Base-by-base conservation (phyloP, 345 rosid species). In the Sisymbrium irio region DNA sequence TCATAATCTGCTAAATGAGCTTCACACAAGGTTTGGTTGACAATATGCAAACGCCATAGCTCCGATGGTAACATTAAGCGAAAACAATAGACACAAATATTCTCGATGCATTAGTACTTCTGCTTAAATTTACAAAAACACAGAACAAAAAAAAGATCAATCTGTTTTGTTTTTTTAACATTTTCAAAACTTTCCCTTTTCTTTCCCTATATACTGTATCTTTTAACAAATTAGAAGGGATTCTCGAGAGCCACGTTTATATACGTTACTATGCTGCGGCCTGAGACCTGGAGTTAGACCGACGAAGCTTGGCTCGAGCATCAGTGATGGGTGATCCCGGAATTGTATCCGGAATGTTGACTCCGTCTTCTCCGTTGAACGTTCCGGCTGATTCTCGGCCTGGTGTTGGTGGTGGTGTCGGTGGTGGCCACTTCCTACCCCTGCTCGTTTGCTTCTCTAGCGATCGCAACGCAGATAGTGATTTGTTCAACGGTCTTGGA, bases 251-350 rank as follows among this genome's bases (percentile, higher is more conserved):
- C 15, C 71, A 55, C 10, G 71, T 49, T 35, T 70, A 70, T 76
- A 66, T 69, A 69, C 71, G 75, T 63, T 69, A 65, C 73, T 71
- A 65, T 58, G 69, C 17, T 65, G 80, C 0, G 36, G 77, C 40
- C 28, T 71, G 76, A 46, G 80, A 18, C 33, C 73, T 77, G 12
- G 77, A 77, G 68, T 28, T 77, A 50, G 80, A 71, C 33, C 77
- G 90, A 19, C 88, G 83, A 71, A 86, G 86, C 83, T 71, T 78
- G 28, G 71, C 62, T 2, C 82, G 84, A 59, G 81, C 82, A 46
- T 79, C 83, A 5, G 73, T 79, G 20, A 54, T 50, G 53, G 75
- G 81, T 4, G 79, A 75, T 25, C 62, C 69, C 4, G 82, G 70
- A 17, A 69, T 13, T 27, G 44, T 69, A 22, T 79, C 79, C 3